phyloP scores from a whole-genome alignment of 352 stramenopile species.

The Blastocystis sp. region DNA sequence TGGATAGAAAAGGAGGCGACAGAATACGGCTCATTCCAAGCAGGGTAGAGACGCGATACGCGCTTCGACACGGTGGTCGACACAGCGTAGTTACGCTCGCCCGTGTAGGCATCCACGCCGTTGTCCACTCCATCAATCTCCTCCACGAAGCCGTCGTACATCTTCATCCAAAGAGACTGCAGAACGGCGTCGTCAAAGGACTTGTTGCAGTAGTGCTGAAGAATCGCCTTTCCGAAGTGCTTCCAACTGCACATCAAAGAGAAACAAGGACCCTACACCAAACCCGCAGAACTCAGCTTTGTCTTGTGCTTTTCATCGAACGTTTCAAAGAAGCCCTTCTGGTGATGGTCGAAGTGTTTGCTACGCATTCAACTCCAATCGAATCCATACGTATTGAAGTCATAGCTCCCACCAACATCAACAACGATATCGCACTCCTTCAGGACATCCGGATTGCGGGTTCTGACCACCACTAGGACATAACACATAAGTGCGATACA shows the following conservation, averaged over 20 bases:
- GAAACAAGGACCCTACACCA: conserved; percentile 3
- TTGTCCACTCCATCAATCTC: conserved; percentile 68
- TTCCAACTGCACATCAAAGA: not conserved
- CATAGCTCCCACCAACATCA: conserved; percentile 53
- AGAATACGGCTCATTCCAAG: conserved; percentile 58
- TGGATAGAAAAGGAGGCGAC: not conserved
- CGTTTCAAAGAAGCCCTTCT: conserved; percentile 5
- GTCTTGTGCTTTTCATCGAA: conserved; percentile 63
- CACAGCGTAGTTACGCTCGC: conserved; percentile 52
- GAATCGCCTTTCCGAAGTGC: conserved; percentile 46
- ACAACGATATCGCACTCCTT: conserved; percentile 68
- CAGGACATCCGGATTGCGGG: conserved; percentile 35
- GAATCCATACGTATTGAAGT: not conserved
- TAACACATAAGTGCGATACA: not conserved
- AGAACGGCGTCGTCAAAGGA: not conserved
- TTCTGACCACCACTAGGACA: conserved; percentile 25
- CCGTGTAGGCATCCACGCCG: conserved; percentile 21
- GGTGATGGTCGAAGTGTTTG: conserved; percentile 61
- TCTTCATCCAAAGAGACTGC: conserved; percentile 14
- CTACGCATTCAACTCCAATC: not conserved
- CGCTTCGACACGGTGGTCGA: conserved; percentile 22
- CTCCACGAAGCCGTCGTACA: conserved; percentile 66
- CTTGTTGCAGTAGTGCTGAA: conserved; percentile 6
- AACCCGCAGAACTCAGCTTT: conserved; percentile 58
- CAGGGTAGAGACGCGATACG: conserved; percentile 43